Base-by-base conservation (phyloP, 495 filamentous ascomycete genomes). In the Poronia punctata region DNA sequence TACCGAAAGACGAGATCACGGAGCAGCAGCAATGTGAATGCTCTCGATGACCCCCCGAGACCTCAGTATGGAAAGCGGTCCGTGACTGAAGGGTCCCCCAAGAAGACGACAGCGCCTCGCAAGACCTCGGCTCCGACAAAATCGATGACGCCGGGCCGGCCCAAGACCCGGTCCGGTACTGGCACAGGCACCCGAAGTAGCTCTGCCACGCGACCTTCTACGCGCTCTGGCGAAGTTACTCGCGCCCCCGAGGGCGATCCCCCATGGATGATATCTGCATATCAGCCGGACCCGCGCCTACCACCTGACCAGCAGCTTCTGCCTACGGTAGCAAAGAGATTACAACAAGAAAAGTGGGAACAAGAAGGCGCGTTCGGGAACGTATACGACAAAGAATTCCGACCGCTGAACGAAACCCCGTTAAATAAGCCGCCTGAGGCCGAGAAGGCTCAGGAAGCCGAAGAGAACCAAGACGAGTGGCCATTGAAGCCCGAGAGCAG, bases 331-430 rank as follows among this genome's bases (percentile, higher is more conserved):
- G 92, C 92, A 27, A 92, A 82, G 52, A 76, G 84, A 46, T 72
- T 97, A 63, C 83, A 88, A 56, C 92, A 96, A 68, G 86, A 96
- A 59, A 86, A 92, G 56, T 94, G 86, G 88, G 88, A 88, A 62
- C 81, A 79, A 50, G 88, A 95, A 62, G 88, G 88, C 35, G 84
- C 84, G 36, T 81, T 80, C 44, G 86, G 84, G 4, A 84, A 72
- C 32, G 74, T 80, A 21, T 93, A 90, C 59, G 89, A 94, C 58
- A 80, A 76, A 46, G 77, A 92, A 50, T 86, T 94, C 65, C 78
- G 79, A 18, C 82, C 87, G 20, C 67, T 95, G 22, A 84, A 84
- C 14, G 70, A 75, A 31, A 67, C 72, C 38, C 60, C 62, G 12
- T 68, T 68, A 31, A 41, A 59, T 14, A 68, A 73, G 36, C 72